These are phyloP conservation scores for Cytospora leucostoma DNA, from an alignment of 2,329 filamentous ascomycete species.

Conservation along the genomic window DNA sequence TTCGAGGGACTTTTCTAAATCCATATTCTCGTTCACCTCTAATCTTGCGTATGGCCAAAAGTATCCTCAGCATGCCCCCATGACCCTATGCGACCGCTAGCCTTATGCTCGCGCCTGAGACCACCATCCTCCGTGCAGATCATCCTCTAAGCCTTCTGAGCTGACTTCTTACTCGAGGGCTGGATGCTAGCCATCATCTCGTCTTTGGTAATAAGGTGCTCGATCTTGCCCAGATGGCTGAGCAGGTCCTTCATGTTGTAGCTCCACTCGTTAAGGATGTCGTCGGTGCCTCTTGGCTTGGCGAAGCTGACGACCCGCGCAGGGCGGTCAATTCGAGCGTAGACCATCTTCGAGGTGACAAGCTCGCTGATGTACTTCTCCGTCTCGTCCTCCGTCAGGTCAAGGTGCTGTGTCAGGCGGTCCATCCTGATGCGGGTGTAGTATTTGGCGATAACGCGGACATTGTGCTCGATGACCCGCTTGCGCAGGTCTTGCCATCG, in stretches of 20 bases:
- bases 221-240: slow-evolving; percentile 79
- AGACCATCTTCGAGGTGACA: slow-evolving; percentile 96
- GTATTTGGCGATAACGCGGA: slow-evolving; percentile 96
- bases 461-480: slow-evolving; percentile 98
- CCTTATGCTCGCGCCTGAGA: slow-evolving; percentile 8
- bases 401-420: slow-evolving; percentile 85
- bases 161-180: slow-evolving; percentile 45
- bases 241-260: slow-evolving; percentile 78
- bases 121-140: background rate
- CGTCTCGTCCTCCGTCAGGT: slow-evolving; percentile 91
- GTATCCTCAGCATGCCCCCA: background rate
- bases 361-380: slow-evolving; percentile 99
- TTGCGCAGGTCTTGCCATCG: slow-evolving; percentile 95
- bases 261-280: slow-evolving; percentile 98
- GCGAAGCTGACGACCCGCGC: slow-evolving; percentile 92
- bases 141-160: slow-evolving; percentile 14
- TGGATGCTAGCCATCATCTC: slow-evolving; percentile 99
- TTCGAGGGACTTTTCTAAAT: background rate
- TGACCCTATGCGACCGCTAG: background rate
- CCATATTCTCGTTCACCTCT: background rate
- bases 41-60: background rate
- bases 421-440: slow-evolving; percentile 96
- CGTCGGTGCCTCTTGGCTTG: slow-evolving; percentile 91
- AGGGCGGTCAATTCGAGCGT: slow-evolving; percentile 94
- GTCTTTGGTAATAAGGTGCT: slow-evolving; percentile 98